Evolutionary conservation across 164 flowering plant species (phyloP), one percentile per base, ranked within the genome.

Genomic region (Chloranthus sessilifolius): DNA sequence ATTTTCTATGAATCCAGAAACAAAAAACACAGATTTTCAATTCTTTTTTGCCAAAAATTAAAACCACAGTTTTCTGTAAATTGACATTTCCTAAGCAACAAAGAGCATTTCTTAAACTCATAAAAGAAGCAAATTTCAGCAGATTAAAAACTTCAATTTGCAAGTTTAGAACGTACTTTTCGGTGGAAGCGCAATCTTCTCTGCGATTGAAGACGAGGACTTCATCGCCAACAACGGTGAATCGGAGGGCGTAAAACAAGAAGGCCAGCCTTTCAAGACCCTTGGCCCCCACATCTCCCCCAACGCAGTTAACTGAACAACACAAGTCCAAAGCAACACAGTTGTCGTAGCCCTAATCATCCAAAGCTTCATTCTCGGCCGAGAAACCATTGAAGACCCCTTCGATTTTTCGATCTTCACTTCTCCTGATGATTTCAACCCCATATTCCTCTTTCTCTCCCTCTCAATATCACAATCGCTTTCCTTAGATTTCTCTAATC

Each of bases 251-350:
- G 52, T 47, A 51, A 80, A 76, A 66, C 92, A 77, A 43, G 98
- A 74, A 36, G 98, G 98, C 98, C 95, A 90, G 0, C 89, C 95
- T 50, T 80, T 85, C 63, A 88, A 64, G 22, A 81, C 84, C 28
- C 88, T 63, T 4, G 88, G 96, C 8, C 87, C 88, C 88, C 85
- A 85, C 57, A 64, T 67, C 51, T 81, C 91, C 0, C 88, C 86
- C 69, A 88, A 62, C 19, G 91, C 75, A 27, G 78, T 74, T 43
- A 88, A 55, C 68, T 88, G 96, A 34, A 88, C 86, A 10, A 85
- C 47, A 61, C 96, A 88, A 43, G 87, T 88, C 95, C 96, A 85
- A 2, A 88, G 64, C 73, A 88, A 65, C 29, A 88, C 71, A 11
- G 82, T 70, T 1, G 95, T 88, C 0, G 86, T 81, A 0, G 87